Percentiles rank a stretch among this genome's conserved stretches.
Conservation (phyloP, 73 alveolate species). For the Halteria grandinella region DNA sequence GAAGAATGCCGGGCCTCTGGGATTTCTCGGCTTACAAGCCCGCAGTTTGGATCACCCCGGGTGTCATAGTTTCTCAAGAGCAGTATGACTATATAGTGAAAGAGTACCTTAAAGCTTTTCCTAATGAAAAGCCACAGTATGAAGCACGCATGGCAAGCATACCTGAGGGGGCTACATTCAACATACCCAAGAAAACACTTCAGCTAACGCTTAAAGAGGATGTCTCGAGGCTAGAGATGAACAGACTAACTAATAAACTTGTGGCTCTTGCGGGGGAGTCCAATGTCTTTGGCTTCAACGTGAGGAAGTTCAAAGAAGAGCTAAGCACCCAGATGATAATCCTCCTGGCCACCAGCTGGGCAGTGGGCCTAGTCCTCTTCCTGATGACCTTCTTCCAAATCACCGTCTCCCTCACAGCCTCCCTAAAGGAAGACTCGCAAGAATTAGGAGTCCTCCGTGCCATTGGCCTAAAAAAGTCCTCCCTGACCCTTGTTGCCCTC, state of each 20-base stretch:
- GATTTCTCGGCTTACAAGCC: constrained; percentile 33
- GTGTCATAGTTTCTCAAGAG: background rate
- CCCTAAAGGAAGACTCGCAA: constrained; percentile 24
- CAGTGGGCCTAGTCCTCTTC: constrained; percentile 1
- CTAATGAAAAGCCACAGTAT: background rate
- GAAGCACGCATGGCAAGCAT: background rate
- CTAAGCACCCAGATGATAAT: background rate
- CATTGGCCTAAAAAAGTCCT: constrained; percentile 17
- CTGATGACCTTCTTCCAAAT: constrained; percentile 37
- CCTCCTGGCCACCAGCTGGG: background rate
- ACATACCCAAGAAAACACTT: constrained; percentile 28
- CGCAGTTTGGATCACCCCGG: constrained; percentile 2
- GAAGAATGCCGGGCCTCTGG: constrained; percentile 17
- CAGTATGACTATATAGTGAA: background rate
- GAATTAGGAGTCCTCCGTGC: constrained; percentile 54
- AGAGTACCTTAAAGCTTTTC: background rate
- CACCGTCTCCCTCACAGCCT: constrained; percentile 15
- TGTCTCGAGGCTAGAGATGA: background rate
- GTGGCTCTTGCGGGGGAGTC: constrained; percentile 10
- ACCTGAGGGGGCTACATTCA: background rate
- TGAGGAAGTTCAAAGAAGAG: background rate
- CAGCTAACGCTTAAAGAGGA: background rate
- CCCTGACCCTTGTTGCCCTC: constrained; percentile 4
- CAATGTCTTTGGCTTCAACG: constrained; percentile 40
- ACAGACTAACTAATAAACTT: constrained; percentile 4